Evolutionary conservation across 257 asterid genomes (phyloP).

Genomic region (Solanum tarapatanum): DNA sequence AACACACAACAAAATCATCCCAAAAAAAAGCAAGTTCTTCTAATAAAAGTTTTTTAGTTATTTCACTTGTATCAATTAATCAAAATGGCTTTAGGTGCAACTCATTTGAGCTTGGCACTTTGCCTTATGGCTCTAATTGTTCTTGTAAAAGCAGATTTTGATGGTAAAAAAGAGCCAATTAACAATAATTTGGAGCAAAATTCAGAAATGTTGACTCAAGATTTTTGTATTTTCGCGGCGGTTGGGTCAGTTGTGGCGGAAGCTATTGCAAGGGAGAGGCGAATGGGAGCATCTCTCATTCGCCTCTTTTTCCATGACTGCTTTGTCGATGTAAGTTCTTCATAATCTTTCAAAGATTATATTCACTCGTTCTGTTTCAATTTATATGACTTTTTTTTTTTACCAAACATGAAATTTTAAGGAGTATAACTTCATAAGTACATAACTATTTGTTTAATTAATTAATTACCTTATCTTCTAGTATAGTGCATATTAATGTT

Average conservation of each 20-base stretch:
- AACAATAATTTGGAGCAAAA: neutral
- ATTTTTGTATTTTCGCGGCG: neutral
- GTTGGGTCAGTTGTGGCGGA: neutral
- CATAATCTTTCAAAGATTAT: neutral
- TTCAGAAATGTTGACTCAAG: slow-evolving; percentile 1
- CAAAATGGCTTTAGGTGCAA: neutral
- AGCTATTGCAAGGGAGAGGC: neutral
- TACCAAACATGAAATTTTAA: neutral
- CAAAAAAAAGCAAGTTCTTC: neutral
- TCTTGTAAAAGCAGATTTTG: neutral
- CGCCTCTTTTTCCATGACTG: slow-evolving; percentile 9
- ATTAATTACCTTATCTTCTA: neutral
- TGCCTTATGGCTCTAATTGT: neutral
- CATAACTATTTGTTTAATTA: too few species aligned
- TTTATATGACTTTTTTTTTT: neutral
- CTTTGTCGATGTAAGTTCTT: neutral
- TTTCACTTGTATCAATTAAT: neutral
- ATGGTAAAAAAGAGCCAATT: neutral
- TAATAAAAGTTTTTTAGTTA: neutral
- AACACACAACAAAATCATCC: neutral
- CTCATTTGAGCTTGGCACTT: neutral
- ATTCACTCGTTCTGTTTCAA: neutral
- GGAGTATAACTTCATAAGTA: neutral
- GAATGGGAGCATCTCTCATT: slow-evolving; percentile 7
- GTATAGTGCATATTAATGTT: neutral